Percentiles rank a stretch among this genome's conserved stretches.
phyloP scores from a whole-genome alignment of 352 stramenopile genomes.

The Saprolegnia diclina region DNA sequence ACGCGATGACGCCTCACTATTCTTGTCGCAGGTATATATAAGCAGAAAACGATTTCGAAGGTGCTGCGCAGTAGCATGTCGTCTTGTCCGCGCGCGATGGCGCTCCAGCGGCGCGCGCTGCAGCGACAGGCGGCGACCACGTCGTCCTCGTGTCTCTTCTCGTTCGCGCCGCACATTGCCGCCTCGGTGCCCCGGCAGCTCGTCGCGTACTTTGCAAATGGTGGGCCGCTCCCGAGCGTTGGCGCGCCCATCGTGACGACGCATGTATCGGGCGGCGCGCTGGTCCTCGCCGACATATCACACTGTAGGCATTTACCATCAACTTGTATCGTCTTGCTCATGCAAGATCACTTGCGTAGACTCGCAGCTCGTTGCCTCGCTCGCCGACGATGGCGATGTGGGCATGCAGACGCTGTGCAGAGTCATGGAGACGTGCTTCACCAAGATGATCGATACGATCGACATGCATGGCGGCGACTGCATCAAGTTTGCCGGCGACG shows the following conservation, averaged over 20 bases:
- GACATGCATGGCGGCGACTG: constrained; percentile 42
- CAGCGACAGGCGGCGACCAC: background rate
- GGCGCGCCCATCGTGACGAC: background rate
- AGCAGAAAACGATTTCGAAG: too few relatives aligned
- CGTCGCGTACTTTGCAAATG: background rate
- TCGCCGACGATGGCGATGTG: background rate
- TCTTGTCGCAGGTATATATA: too few relatives aligned
- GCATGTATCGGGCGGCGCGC: background rate
- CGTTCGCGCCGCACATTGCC: background rate
- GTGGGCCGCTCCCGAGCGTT: too few relatives aligned
- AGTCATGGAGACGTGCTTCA: constrained; percentile 37
- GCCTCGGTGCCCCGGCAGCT: background rate
- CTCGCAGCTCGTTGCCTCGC: background rate
- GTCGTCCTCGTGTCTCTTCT: background rate
- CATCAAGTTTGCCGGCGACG: constrained; percentile 57
- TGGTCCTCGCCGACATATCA: background rate
- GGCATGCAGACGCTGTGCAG: constrained; percentile 1
- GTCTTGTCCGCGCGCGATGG: background rate
- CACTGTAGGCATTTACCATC: background rate
- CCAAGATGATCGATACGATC: constrained; percentile 37
- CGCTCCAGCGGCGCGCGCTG: background rate
- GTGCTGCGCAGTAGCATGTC: too few relatives aligned
- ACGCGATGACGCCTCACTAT: too few relatives aligned
- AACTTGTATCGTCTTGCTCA: background rate
- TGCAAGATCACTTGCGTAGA: background rate